Conservation (phyloP, 208 protist species). For the Acanthamoeba healyi region DNA sequence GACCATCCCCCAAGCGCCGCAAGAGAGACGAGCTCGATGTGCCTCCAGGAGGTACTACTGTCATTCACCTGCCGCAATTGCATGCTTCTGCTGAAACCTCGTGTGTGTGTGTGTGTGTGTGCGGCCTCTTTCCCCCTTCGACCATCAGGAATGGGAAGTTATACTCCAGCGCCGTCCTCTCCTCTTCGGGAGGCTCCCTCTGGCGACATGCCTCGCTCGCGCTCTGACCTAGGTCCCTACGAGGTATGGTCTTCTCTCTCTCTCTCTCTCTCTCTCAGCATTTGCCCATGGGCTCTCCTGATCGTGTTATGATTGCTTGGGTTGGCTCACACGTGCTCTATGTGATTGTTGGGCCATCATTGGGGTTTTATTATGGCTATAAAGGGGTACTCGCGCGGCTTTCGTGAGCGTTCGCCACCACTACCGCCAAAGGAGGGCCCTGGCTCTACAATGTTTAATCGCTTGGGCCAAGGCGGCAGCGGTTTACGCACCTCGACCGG, state of each 20-base stretch:
- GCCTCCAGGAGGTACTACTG: not conserved
- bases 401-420: constrained; percentile 31
- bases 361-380: too few species aligned
- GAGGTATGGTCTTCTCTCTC: not conserved
- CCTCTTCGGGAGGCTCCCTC: not conserved
- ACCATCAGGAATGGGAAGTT: constrained; percentile 4
- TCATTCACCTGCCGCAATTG: not conserved
- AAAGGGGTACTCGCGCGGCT: not conserved
- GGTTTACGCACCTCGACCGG: not conserved
- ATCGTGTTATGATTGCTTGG: too few species aligned
- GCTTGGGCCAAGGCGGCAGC: not conserved
- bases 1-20: constrained; percentile 23
- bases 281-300: too few species aligned
- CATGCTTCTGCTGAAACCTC: too few species aligned
- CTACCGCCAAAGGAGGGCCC: constrained; percentile 38
- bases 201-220: constrained; percentile 13
- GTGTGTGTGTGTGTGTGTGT: too few species aligned
- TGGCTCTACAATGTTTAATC: not conserved
- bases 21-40: constrained; percentile 10
- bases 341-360: too few species aligned
- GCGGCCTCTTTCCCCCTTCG: too few species aligned
- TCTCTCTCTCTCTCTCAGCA: not conserved
- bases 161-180: not conserved
- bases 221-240: constrained; percentile 33
- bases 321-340: too few species aligned